Evolutionary conservation across 768 basidiomycete species (phyloP), one percentile per base, ranked within the genome.

Genomic region (Boletellus sp.): DNA sequence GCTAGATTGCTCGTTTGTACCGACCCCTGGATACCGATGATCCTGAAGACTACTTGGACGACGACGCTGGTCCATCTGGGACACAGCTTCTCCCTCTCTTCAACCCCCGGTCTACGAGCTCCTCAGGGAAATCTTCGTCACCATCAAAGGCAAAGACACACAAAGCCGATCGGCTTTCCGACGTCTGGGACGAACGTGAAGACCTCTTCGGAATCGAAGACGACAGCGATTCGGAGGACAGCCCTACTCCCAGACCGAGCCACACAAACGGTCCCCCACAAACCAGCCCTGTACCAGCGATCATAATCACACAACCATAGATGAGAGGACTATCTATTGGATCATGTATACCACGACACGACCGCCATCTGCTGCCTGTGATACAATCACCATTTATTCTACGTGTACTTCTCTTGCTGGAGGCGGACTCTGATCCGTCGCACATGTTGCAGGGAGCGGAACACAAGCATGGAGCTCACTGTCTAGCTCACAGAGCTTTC

Each of bases 151-250:
- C 62, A 56, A 61, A 66, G 60, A 50, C 56, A 39, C 12, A 52
- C 47, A 55, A 72, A 62, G 53, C 56, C 54, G 28, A 61, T 44
- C 76, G 76, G 17, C 69, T 87, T 38, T 73, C 74, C 15, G 75
- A 87, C 63, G 81, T 85, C 38, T 90, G 87, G 87, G 84, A 90
- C 53, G 85, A 86, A 56, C 77, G 81, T 23, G 88, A 91, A 67
- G 86, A 89, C 47, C 53, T 86, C 31, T 88, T 90, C 63, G 81
- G 74, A 37, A 73, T 87, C 45, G 87, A 83, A 4, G 79, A 76
- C 10, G 80, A 81, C 51, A 81, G 80, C 57, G 82, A 84, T 42
- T 72, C 77, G 17, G 84, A 87, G 50, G 71, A 72, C 40, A 53
- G 39, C 9, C 38, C 53, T 22, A 48, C 55, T 24, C 42, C 51